These are phyloP conservation scores for Aegilops tauschii DNA, from an alignment of 176 grass and related monocot genomes.

Conservation along the genomic window DNA sequence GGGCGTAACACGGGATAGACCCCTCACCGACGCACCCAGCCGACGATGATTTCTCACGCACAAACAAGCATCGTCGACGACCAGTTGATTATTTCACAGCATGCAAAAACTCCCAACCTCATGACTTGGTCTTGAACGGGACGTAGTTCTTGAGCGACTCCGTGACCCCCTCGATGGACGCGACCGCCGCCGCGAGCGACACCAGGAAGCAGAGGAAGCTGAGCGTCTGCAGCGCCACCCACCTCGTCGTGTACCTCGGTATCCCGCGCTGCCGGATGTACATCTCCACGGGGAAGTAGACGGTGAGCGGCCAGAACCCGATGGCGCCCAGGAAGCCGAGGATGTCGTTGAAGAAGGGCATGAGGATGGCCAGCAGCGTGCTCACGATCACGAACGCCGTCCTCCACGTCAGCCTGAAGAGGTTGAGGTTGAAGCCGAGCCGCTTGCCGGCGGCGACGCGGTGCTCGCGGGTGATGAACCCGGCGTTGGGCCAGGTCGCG, in stretches of 20 bases:
- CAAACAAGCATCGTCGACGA: neutral
- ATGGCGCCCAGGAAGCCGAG: constrained; percentile 73
- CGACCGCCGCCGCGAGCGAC: constrained; percentile 58
- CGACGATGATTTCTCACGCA: neutral
- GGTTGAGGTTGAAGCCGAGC: constrained; percentile 43
- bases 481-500: constrained; percentile 36
- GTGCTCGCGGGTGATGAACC: constrained; percentile 47
- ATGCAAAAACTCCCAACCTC: neutral
- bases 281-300: constrained; percentile 92
- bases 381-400: constrained; percentile 66
- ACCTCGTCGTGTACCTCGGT: constrained; percentile 46
- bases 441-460: constrained; percentile 14
- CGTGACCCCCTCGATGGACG: constrained; percentile 64
- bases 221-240: constrained; percentile 65
- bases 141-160: constrained; percentile 54
- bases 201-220: constrained; percentile 86
- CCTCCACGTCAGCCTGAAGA: constrained; percentile 69
- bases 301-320: constrained; percentile 95
- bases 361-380: constrained; percentile 66
- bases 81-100: neutral
- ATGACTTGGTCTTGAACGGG: constrained; percentile 66
- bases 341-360: constrained; percentile 98
- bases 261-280: constrained; percentile 69
- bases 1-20: neutral
- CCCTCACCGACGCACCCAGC: neutral